These are phyloP conservation scores for Biscutella laevigata DNA, from an alignment of 441 rosid species.

Conservation along the genomic window DNA sequence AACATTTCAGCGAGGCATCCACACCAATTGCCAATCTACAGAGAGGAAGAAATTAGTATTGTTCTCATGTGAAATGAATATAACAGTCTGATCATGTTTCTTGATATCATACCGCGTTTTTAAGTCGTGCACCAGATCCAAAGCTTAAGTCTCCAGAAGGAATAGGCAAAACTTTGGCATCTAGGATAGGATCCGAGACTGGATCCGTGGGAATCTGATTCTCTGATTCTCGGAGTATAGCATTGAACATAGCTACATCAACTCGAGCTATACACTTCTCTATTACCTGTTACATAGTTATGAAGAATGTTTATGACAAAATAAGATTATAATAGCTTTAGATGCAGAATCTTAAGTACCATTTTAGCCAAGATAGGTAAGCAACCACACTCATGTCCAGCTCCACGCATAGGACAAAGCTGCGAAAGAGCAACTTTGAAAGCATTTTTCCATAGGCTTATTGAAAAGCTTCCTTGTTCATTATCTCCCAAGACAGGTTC, in stretches of 20 bases:
- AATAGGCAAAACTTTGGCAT: constrained; percentile 70
- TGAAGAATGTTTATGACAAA: background rate
- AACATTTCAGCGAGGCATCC: constrained; percentile 63
- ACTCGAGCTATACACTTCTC: constrained; percentile 62
- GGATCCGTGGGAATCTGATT: constrained; percentile 88
- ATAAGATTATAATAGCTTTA: background rate
- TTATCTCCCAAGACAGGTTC: constrained; percentile 63
- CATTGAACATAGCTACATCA: constrained; percentile 89
- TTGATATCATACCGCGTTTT: constrained; percentile 53
- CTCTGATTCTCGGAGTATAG: constrained; percentile 78
- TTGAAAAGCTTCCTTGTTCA: constrained; percentile 60
- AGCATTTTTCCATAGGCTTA: constrained; percentile 65
- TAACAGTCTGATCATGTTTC: constrained; percentile 9
- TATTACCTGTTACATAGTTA: constrained; percentile 48
- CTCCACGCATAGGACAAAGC: constrained; percentile 73
- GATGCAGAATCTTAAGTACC: constrained; percentile 31
- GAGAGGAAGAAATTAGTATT: background rate
- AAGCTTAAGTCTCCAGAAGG: constrained; percentile 81
- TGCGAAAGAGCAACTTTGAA: constrained; percentile 55
- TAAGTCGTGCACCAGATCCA: constrained; percentile 86
- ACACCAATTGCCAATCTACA: constrained; percentile 77
- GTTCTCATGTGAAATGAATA: constrained; percentile 2
- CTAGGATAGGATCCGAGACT: constrained; percentile 76
- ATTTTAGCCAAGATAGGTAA: constrained; percentile 57
- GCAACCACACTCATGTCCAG: constrained; percentile 84